Conservation (phyloP, 139 green algal species). For the Auxenochlorella pyrenoidosa region DNA sequence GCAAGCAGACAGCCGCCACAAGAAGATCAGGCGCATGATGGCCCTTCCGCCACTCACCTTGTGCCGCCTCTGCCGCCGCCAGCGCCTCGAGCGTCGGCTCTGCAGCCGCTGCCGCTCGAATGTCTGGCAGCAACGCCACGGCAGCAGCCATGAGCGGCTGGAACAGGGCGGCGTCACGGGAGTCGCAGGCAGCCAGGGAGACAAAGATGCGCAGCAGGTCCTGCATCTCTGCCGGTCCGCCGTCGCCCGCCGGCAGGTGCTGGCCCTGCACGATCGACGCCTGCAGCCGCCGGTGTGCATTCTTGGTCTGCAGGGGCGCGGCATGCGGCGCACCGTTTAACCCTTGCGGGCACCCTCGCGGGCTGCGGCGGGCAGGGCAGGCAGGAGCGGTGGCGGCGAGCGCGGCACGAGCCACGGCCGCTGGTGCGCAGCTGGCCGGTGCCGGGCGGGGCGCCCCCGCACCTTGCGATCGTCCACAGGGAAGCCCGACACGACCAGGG, state of each 20-base stretch:
- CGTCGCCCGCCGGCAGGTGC: constrained; percentile 4
- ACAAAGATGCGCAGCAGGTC: constrained; percentile 23
- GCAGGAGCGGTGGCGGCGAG: too few relatives aligned
- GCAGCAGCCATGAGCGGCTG: neutral
- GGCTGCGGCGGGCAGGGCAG: too few relatives aligned
- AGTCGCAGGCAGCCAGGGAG: constrained; percentile 4
- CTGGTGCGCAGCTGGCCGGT: neutral
- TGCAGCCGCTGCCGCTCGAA: neutral
- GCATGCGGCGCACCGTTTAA: too few relatives aligned
- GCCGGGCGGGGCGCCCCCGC: neutral
- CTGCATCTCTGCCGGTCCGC: constrained; percentile 36
- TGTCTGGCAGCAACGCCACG: constrained; percentile 20
- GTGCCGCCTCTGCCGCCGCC: neutral
- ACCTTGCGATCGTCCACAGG: constrained; percentile 30
- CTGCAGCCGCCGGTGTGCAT: constrained; percentile 19
- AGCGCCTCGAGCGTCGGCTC: neutral
- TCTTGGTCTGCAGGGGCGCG: constrained; percentile 2
- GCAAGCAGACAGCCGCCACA: too few relatives aligned
- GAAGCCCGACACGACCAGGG: neutral
- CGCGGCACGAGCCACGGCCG: too few relatives aligned
- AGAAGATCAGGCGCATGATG: too few relatives aligned
- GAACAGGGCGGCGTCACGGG: neutral
- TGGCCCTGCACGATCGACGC: constrained; percentile 23
- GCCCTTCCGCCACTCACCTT: neutral
- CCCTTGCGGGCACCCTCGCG: too few relatives aligned